Base-by-base conservation (phyloP, 148 eudicot genomes). In the Diospyros kaki region DNA sequence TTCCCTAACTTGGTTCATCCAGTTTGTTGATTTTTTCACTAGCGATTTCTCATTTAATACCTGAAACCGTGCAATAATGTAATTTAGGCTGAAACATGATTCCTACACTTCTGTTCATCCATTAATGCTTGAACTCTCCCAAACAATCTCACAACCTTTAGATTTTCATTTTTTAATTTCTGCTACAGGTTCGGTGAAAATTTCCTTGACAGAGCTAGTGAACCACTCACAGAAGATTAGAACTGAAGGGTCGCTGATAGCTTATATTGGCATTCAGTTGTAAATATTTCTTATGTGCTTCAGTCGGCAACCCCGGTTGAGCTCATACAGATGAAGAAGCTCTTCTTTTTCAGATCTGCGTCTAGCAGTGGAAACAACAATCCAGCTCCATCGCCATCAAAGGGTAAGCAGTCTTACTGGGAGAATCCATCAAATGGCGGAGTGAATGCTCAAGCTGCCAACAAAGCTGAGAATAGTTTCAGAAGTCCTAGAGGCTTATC, bases 331-430 rank as follows among this genome's bases (percentile, higher is more conserved):
- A 91, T 89, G 93, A 94, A 91, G 90, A 94, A 90, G 76, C 73
- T 90, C 42, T 94, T 91, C 87, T 88, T 81, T 76, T 91, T 91
- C 82, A 81, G 86, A 83, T 87, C 89, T 59, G 73, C 82, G 6
- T 83, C 87, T 64, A 80, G 66, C 63, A 75, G 61, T 48, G 83
- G 68, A 44, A 83, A 76, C 68, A 82, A 45, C 76, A 81, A 82
- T 56, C 77, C 76, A 68, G 50, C 72, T 64, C 82, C 87, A 51
- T 81, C 84, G 45, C 73, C 81, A 71, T 68, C 80, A 45, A 77
- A 87, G 11, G 85, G 81, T 69, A 82, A 86, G 70, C 87, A 84
- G 80, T 71, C 73, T 64, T 74, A 84, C 18, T 72, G 77, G 71
- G 97, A 86, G 74, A 87, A 86, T 73, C 73, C 79, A 52, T 40